Conservation (phyloP, 2,329 filamentous ascomycete species). For the Diaporthe destruens region DNA sequence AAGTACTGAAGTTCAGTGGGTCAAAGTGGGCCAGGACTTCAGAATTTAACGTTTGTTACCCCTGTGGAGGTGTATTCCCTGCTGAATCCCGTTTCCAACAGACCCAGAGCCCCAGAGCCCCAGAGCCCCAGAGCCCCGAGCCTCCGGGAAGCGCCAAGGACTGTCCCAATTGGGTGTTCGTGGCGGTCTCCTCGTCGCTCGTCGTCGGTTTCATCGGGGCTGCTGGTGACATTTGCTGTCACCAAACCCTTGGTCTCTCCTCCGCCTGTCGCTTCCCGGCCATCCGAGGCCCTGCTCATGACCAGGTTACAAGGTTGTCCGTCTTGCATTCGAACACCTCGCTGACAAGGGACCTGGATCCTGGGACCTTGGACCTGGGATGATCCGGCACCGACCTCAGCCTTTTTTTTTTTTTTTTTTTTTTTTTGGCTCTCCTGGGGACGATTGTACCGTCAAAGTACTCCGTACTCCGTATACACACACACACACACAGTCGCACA, state of each 20-base stretch:
- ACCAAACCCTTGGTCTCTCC: conserved; percentile 9
- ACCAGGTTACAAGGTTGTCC: conserved; percentile 20
- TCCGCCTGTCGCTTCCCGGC: conserved; percentile 13
- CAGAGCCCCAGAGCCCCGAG: conserved; percentile 23
- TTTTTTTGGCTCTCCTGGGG: background rate
- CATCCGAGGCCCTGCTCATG: conserved; percentile 18
- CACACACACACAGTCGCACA: background rate
- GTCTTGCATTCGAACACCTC: conserved; percentile 2
- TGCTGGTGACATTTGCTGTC: conserved; percentile 25
- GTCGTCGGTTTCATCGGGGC: conserved; percentile 31
- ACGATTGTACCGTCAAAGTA: background rate
- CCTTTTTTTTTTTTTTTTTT: background rate
- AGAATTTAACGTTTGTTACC: too few relatives aligned
- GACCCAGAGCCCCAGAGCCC: conserved; percentile 21
- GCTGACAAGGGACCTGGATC: conserved; percentile 18
- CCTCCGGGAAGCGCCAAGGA: conserved; percentile 18
- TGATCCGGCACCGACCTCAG: conserved; percentile 18
- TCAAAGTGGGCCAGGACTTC: too few relatives aligned
- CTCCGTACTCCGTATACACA: background rate
- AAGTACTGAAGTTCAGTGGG: too few relatives aligned
- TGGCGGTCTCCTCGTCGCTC: conserved; percentile 16
- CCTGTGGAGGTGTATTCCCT: too few relatives aligned
- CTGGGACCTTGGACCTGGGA: background rate
- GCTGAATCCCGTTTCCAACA: conserved; percentile 11
- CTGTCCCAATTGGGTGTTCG: conserved; percentile 5